Percentiles rank a stretch among this genome's conserved stretches.
Conservation (phyloP, 805 yeast species). For the Starmera dryadoides region DNA sequence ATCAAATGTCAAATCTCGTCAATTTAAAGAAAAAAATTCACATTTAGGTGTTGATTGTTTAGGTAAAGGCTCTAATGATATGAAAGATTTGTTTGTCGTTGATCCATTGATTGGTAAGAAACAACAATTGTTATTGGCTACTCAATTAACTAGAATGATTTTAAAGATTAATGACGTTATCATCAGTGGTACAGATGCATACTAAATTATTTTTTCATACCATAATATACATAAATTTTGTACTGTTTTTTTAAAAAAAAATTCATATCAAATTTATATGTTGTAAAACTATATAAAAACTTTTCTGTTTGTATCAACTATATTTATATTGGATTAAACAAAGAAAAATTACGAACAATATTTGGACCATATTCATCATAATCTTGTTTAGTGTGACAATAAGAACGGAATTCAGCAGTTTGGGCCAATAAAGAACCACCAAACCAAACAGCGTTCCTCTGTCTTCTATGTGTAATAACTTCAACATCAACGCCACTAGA, state of each 20-base stretch:
- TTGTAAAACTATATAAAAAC: background rate
- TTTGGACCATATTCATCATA: conserved; percentile 98
- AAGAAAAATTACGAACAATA: conserved; percentile 93
- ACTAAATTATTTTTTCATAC: conserved; percentile 24
- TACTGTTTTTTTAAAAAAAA: background rate
- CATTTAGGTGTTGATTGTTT: conserved; percentile 90
- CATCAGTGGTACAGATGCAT: conserved; percentile 77
- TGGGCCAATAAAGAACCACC: conserved; percentile 97
- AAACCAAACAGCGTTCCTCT: conserved; percentile 98
- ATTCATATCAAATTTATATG: background rate
- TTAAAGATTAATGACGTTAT: conserved; percentile 95
- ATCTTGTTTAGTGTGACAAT: conserved; percentile 94
- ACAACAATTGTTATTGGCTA: conserved; percentile 91
- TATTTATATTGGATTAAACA: conserved; percentile 77
- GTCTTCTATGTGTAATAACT: conserved; percentile 95
- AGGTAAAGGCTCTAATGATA: conserved; percentile 81
- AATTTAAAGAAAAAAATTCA: conserved; percentile 63
- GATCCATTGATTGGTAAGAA: conserved; percentile 97
- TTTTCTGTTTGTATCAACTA: background rate
- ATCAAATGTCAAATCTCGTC: conserved; percentile 76
- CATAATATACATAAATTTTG: background rate
- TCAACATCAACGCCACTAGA: conserved; percentile 95
- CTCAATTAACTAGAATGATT: conserved; percentile 97
- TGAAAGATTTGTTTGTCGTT: conserved; percentile 90
- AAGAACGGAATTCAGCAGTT: conserved; percentile 92